Percentiles rank a stretch among this genome's conserved stretches.
These are phyloP conservation scores for Cocos nucifera DNA, from an alignment of 176 grass and related monocot species.

Conservation along the genomic window DNA sequence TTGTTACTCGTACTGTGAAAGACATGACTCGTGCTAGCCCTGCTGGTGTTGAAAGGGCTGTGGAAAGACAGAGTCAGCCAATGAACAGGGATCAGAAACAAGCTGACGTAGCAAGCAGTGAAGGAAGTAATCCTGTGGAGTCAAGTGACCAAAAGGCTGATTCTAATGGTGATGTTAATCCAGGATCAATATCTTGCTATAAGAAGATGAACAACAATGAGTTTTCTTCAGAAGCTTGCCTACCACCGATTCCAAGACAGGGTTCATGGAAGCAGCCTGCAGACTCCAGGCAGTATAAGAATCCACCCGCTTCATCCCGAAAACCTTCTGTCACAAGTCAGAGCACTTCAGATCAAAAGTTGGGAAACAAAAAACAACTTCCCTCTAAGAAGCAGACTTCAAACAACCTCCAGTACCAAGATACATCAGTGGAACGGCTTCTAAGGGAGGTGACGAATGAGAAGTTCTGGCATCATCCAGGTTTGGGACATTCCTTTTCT, in stretches of 20 bases:
- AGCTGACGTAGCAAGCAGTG: slow-evolving; percentile 39
- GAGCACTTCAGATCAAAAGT: slow-evolving; percentile 51
- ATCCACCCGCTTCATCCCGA: slow-evolving; percentile 29
- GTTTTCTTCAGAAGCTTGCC: slow-evolving; percentile 27
- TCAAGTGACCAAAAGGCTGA: slow-evolving; percentile 51
- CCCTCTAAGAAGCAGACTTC: slow-evolving; percentile 71
- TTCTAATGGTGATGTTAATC: slow-evolving; percentile 57
- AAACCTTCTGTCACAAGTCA: slow-evolving; percentile 40
- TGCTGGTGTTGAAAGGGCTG: slow-evolving; percentile 29
- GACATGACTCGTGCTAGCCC: slow-evolving; percentile 41
- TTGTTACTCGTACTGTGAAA: slow-evolving; percentile 79
- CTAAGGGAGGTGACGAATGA: slow-evolving; percentile 88
- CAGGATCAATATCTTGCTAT: slow-evolving; percentile 23
- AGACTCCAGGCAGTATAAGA: slow-evolving; percentile 65
- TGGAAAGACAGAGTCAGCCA: slow-evolving; percentile 47
- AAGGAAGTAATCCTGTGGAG: slow-evolving; percentile 45
- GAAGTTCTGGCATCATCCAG: slow-evolving; percentile 99
- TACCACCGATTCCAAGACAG: slow-evolving; percentile 36
- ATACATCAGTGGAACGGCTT: slow-evolving; percentile 93
- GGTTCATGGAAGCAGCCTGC: slow-evolving; percentile 46
- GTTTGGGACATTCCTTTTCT: slow-evolving; percentile 28
- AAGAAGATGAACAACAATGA: slow-evolving; percentile 59
- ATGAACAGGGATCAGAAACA: slow-evolving; percentile 52
- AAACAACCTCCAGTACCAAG: slow-evolving; percentile 56
- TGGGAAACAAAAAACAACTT: slow-evolving; percentile 55